Conservation (phyloP, 139 green algal species). For the Dunaliella primolecta region DNA sequence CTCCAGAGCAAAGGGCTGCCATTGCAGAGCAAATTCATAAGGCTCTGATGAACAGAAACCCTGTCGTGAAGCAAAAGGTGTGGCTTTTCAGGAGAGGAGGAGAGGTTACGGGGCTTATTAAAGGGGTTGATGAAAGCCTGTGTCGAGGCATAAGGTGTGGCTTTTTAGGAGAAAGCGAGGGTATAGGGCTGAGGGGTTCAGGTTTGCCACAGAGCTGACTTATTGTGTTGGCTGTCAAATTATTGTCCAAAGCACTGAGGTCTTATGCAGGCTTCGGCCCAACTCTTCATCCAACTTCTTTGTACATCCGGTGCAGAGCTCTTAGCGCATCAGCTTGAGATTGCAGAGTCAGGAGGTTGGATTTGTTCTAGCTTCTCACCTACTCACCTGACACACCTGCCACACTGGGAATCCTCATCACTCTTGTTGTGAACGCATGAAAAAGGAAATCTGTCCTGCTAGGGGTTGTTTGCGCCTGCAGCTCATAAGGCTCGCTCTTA, state of each 20-base stretch:
- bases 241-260: neutral
- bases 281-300: neutral
- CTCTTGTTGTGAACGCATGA: too few species aligned
- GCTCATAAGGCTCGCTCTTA: neutral
- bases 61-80: slow-evolving; percentile 78
- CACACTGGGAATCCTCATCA: too few species aligned
- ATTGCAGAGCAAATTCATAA: slow-evolving; percentile 55
- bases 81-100: neutral
- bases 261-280: too few species aligned
- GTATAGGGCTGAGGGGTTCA: too few species aligned
- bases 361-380: too few species aligned
- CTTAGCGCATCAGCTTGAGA: too few species aligned
- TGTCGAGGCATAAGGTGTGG: slow-evolving; percentile 75
- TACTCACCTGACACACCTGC: too few species aligned
- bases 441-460: neutral
- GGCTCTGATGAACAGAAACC: slow-evolving; percentile 52
- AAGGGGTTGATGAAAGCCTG: too few species aligned
- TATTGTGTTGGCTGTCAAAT: neutral
- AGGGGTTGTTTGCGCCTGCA: neutral
- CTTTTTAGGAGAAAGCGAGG: neutral
- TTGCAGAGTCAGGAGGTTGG: too few species aligned
- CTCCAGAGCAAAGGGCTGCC: slow-evolving; percentile 31
- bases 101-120: too few species aligned
- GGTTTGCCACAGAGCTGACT: too few species aligned
- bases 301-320: too few species aligned